Base-by-base conservation (phyloP, 1,284 basidiomycete species). In the Trametes sp. region DNA sequence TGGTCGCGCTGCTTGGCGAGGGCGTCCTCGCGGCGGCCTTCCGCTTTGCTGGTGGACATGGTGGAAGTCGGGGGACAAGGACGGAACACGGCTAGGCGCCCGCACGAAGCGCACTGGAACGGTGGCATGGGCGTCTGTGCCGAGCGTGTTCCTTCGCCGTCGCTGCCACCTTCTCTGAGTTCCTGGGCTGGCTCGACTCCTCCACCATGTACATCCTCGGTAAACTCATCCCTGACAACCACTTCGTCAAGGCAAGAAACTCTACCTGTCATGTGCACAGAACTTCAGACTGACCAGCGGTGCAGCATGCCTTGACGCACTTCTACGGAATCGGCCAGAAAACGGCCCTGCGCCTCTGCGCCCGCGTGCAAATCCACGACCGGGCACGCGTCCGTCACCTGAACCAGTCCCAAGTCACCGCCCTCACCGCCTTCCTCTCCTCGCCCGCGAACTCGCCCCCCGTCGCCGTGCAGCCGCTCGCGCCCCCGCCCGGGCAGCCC, bases 291-390 rank as follows among this genome's bases (percentile, higher is more conserved):
- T 54, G 11, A 60, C 45, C 23, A 49, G 35, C 19, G 24, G 24
- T 62, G 26, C 69, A 97, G 95, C 88, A 89, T 77, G 95, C 94
- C 14, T 78, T 97, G 67, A 93, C 89, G 13, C 81, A 83, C 61
- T 94, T 96, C 77, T 94, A 95, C 74, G 95, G 95, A 38, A 83
- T 97, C 71, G 92, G 92, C 14, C 84, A 83, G 66, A 81, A 84
- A 66, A 92, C 87, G 10, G 87, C 95, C 13, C 83, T 86, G 58
- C 89, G 89, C 31, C 83, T 97, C 35, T 96, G 95, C 76, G 94
- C 95, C 4, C 92, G 95, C 61, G 85, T 96, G 48, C 90, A 92
- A 72, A 89, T 97, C 62, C 94, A 97, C 77, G 87, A 92, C 80
- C 83, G 83, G 59, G 89, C 90, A 76, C 88, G 87, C 75, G 85